Conservation (phyloP, 1,139 yeast species). For the Hansenula lynferdii region DNA sequence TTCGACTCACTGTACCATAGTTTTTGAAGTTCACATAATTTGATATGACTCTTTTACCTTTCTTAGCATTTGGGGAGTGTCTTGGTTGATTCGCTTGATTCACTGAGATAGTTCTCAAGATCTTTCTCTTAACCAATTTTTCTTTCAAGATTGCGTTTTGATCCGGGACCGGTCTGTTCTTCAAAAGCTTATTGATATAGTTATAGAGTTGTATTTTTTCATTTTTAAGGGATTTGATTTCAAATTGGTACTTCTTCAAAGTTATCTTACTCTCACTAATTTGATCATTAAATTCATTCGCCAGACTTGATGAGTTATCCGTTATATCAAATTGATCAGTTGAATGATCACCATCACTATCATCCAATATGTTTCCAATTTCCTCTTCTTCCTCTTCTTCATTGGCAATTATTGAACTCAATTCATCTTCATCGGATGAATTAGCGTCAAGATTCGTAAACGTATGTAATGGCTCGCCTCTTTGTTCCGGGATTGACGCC, state of each 20-base stretch:
- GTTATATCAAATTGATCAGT: background rate
- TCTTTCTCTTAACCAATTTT: conserved; percentile 20
- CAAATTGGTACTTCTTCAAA: conserved; percentile 12
- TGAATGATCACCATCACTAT: background rate
- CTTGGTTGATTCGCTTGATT: background rate
- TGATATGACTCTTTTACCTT: conserved; percentile 12
- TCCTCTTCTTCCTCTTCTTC: conserved; percentile 25
- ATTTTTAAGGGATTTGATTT: conserved; percentile 16
- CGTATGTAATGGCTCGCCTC: background rate
- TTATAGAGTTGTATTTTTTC: conserved; percentile 20
- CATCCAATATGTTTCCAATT: conserved; percentile 6
- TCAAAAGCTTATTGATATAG: conserved; percentile 19
- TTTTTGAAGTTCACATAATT: conserved; percentile 13
- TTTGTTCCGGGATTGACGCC: background rate
- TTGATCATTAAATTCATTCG: conserved; percentile 11
- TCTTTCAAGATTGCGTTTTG: conserved; percentile 19
- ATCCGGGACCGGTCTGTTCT: conserved; percentile 10
- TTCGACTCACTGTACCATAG: background rate
- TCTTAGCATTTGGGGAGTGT: background rate
- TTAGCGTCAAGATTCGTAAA: background rate
- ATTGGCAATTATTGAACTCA: background rate
- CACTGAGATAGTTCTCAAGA: conserved; percentile 16
- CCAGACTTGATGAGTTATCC: conserved; percentile 6
- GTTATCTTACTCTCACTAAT: conserved; percentile 10
- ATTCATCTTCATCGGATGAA: conserved; percentile 1